These are phyloP conservation scores for Pholiota molesta DNA, from an alignment of 768 basidiomycete species.

Conservation along the genomic window DNA sequence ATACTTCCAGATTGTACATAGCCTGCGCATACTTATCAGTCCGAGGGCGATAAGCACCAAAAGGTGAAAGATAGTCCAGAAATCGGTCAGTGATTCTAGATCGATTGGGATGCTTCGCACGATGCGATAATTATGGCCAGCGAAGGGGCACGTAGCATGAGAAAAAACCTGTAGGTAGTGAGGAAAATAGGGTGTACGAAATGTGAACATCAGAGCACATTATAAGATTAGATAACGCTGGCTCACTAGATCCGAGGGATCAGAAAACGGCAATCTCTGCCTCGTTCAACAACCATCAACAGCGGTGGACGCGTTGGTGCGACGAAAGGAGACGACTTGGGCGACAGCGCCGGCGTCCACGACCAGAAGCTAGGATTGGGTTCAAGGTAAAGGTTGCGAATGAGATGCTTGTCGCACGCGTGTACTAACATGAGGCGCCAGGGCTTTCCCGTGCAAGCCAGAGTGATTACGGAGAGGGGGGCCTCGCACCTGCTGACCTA, in stretches of 20 bases:
- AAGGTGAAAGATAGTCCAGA: not conserved
- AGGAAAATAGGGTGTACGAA: not conserved
- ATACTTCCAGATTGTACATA: not conserved
- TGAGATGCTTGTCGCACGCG: slow-evolving; percentile 35
- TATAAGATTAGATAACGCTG: slow-evolving; percentile 27
- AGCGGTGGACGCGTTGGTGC: slow-evolving; percentile 17
- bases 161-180: not conserved
- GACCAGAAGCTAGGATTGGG: slow-evolving; percentile 15
- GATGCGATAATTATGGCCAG: not conserved
- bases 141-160: not conserved
- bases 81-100: not conserved
- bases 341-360: slow-evolving; percentile 16
- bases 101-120: slow-evolving; percentile 5
- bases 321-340: slow-evolving; percentile 14
- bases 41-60: slow-evolving; percentile 1
- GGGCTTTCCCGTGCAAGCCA: slow-evolving; percentile 41
- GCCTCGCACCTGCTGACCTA: slow-evolving; percentile 27
- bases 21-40: not conserved
- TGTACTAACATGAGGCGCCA: slow-evolving; percentile 62
- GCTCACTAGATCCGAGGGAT: slow-evolving; percentile 27
- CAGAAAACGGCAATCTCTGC: slow-evolving; percentile 26
- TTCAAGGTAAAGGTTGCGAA: slow-evolving; percentile 30
- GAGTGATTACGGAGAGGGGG: slow-evolving; percentile 27
- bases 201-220: not conserved
- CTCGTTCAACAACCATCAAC: slow-evolving; percentile 29